Percentiles rank a stretch among this genome's conserved stretches.
These are phyloP conservation scores for Coniferiporia weirii DNA, from an alignment of 1,284 basidiomycete genomes.

Conservation along the genomic window DNA sequence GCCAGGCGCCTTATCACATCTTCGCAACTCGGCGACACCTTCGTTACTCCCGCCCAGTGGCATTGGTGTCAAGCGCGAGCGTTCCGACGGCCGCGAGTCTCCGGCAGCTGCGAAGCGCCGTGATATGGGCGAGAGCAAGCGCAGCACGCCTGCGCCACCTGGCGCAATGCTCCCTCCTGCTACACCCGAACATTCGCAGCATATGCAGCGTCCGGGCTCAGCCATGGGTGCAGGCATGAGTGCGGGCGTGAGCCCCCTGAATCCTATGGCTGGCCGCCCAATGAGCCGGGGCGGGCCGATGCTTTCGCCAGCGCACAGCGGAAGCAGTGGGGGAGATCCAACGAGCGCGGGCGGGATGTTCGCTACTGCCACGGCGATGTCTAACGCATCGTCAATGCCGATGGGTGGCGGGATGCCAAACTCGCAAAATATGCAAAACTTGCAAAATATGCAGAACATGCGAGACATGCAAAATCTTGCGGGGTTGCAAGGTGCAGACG, in stretches of 20 bases:
- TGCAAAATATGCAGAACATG: no score
- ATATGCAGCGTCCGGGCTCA: background rate
- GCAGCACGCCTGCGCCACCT: conserved; percentile 22
- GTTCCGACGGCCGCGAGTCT: conserved; percentile 43
- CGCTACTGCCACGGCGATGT: conserved; percentile 12
- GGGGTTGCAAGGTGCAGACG: conserved; percentile 27
- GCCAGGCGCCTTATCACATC: background rate
- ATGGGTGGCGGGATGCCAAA: no score
- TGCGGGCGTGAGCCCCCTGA: background rate
- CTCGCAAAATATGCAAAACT: no score
- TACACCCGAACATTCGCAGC: no score
- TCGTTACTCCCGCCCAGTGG: conserved; percentile 21
- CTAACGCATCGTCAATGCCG: no score
- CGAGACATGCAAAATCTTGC: no score
- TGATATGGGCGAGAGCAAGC: conserved; percentile 52
- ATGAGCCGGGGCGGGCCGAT: background rate
- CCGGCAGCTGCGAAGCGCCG: conserved; percentile 49
- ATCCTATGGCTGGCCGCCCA: background rate
- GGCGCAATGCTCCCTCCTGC: conserved; percentile 21
- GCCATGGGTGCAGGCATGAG: conserved; percentile 5
- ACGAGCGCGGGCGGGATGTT: background rate
- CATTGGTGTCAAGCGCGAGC: conserved; percentile 50
- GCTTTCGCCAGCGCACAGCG: background rate
- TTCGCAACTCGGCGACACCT: conserved; percentile 20
- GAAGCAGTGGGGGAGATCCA: background rate